Evolutionary conservation across 2,329 filamentous ascomycete species (phyloP).

Genomic region (Pseudomassariella vexata): DNA sequence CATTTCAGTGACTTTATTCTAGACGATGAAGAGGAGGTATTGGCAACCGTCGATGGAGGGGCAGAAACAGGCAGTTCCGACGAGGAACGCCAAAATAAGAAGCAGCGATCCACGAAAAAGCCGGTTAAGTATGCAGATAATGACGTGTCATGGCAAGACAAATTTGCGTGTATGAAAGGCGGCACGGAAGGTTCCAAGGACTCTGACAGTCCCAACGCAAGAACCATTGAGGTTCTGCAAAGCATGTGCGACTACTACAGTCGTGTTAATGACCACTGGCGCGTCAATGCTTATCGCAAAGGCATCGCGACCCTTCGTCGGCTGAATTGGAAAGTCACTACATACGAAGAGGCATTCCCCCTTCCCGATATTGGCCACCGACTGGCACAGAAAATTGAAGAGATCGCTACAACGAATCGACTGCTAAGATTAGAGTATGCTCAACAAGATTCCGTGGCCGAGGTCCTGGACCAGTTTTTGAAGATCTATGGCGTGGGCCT

Average conservation of each 20-base stretch:
- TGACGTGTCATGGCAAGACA: slow-evolving; percentile 32
- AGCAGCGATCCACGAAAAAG: slow-evolving; percentile 13
- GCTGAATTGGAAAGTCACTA: slow-evolving; percentile 58
- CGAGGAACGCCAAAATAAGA: slow-evolving; percentile 13
- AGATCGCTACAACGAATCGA: slow-evolving; percentile 71
- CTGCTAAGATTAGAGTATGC: slow-evolving; percentile 69
- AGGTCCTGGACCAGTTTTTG: slow-evolving; percentile 63
- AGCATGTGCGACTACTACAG: slow-evolving; percentile 76
- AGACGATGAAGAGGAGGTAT: slow-evolving; percentile 10
- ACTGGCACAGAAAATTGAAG: slow-evolving; percentile 80
- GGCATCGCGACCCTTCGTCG: slow-evolving; percentile 68
- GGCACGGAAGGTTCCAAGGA: slow-evolving; percentile 37
- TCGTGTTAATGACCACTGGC: slow-evolving; percentile 71
- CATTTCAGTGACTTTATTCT: too few species aligned
- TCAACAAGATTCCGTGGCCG: slow-evolving; percentile 59
- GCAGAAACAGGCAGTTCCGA: slow-evolving; percentile 5
- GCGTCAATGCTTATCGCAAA: slow-evolving; percentile 68
- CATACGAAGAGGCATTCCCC: slow-evolving; percentile 60
- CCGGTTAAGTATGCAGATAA: slow-evolving; percentile 12
- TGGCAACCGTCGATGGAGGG: slow-evolving; percentile 18
- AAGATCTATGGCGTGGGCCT: slow-evolving; percentile 75
- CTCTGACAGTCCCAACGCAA: slow-evolving; percentile 62
- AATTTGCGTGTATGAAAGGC: slow-evolving; percentile 49
- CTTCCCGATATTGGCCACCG: slow-evolving; percentile 66
- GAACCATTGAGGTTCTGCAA: slow-evolving; percentile 71